A percentile compares a stretch with the other conserved stretches of the same genome.
These are phyloP conservation scores for Amaranthus cruentus DNA, from an alignment of 148 eudicot species.

Conservation along the genomic window DNA sequence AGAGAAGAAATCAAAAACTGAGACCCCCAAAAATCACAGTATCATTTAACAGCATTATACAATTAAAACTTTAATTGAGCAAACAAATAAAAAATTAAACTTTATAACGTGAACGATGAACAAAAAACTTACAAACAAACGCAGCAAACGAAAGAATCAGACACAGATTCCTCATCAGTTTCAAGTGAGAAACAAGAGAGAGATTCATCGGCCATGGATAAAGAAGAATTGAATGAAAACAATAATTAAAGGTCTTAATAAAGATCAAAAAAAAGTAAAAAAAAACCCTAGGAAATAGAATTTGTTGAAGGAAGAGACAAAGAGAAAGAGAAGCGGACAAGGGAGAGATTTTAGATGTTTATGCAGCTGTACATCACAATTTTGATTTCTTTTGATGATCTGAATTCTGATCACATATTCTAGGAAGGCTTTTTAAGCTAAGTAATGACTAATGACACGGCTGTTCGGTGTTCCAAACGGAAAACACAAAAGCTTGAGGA, in stretches of 20 bases:
- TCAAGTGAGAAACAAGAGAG: slow-evolving; percentile 18
- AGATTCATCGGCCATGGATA: slow-evolving; percentile 8
- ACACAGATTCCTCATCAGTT: slow-evolving; percentile 32
- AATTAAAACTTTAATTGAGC: background rate
- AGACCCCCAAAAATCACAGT: background rate
- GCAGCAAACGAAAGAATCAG: slow-evolving; percentile 54
- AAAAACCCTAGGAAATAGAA: slow-evolving; percentile 31
- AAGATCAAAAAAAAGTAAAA: background rate
- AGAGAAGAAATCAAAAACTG: too few relatives aligned
- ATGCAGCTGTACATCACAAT: too few relatives aligned
- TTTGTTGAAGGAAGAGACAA: background rate
- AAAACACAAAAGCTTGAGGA: too few relatives aligned
- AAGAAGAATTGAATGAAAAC: slow-evolving; percentile 5
- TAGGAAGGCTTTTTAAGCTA: too few relatives aligned
- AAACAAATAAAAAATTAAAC: background rate
- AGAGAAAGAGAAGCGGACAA: background rate
- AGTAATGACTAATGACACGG: too few relatives aligned
- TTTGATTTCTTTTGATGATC: too few relatives aligned
- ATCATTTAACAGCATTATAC: background rate
- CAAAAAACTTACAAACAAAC: slow-evolving; percentile 56
- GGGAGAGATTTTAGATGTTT: background rate
- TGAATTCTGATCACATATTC: too few relatives aligned
- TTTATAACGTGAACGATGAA: background rate
- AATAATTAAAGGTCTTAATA: background rate
- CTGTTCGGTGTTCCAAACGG: too few relatives aligned